Evolutionary conservation across 2,329 filamentous ascomycete genomes (phyloP), one percentile per base, ranked within the genome.

Genomic region (Xenoacremonium recifei): DNA sequence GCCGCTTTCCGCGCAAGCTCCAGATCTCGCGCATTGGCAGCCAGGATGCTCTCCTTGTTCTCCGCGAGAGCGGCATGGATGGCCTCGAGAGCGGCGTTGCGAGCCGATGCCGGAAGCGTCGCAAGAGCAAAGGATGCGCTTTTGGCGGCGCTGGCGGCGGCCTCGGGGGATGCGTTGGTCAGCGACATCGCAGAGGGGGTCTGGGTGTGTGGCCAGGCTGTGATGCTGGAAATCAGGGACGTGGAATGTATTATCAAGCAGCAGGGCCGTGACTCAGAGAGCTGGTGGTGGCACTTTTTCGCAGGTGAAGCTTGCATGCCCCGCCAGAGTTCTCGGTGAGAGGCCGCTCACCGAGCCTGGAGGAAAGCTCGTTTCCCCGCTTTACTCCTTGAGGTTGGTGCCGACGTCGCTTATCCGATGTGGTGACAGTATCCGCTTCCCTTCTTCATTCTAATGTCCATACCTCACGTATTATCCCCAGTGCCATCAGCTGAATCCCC

Each of bases 1-100:
- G 87, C 89, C 36, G 89, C 87, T 56, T 79, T 75, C 30, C 77
- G 79, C 3, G 93, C 93, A 34, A 78, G 71, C 40, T 84, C 81
- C 39, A 99, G 77, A 64, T 99, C 93, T 47, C 77, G 78, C 20
- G 84, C 84, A 70, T 99, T 99, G 47, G 93, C 93, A 31, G 84
- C 82, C 37, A 99, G 77, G 51, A 99, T 95, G 12, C 80, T 73
- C 44, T 87, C 78, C 64, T 82, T 87, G 37, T 84, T 79, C 6
- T 73, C 73, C 10, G 75, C 64, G 40, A 99, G 79, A n/a, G 85
- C 89, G 52, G 77, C 69, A 68, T 97, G 85, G 48, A 99, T 89
- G 20, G 85, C 80, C 35, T 85, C 87, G 49, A 99, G 75, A 35
- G 93, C 92, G 44, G 84, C 80, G 70, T 97, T 96, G 60, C 93